Evolutionary conservation across 805 yeast species (phyloP), one percentile per base, ranked within the genome.

Genomic region (Nakazawaea ambrosiae): DNA sequence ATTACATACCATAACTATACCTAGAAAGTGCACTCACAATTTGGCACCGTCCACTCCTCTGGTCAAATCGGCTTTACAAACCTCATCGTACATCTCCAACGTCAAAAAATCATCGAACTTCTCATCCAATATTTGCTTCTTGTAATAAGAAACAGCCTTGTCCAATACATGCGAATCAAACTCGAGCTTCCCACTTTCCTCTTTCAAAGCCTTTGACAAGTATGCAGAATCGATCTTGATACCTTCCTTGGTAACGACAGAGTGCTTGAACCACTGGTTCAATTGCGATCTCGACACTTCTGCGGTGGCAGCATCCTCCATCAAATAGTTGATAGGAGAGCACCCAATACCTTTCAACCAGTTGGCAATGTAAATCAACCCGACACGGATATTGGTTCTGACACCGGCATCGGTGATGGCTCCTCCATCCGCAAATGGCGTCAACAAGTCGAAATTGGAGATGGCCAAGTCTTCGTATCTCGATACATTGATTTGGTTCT

Each of bases 271-370:
- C 88, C 88, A 81, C 56, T 80, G 83, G 73, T 81, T 74, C 49
- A 79, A 70, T 60, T 76, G 82, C 24, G 80, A 68, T 51, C 87
- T 70, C 20, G 83, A 78, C n/a, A 79, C 85, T 57, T 79, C 86
- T 36, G 85, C 86, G 39, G 85, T 79, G 36, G 85, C 86, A 24
- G 86, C 86, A 50, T 79, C 86, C 62, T 79, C 87, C 87, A 79
- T 79, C 58, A 79, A 65, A 58, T 68, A 75, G 66, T 80, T 76
- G 61, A 79, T 78, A 45, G 87, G 85, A 39, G 79, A 84, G 58
- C 84, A 78, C 9, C 86, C 86, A 41, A 74, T 60, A 38, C 81
- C 81, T 43, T 82, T 65, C 49, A 79, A 73, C 85, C 85, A 78
- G 25, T 84, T 84, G 62, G 78, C 85, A 63, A 77, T 75, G 61